Evolutionary conservation across 2,329 filamentous ascomycete species (phyloP).

Genomic region (Coniochaeta hoffmannii): DNA sequence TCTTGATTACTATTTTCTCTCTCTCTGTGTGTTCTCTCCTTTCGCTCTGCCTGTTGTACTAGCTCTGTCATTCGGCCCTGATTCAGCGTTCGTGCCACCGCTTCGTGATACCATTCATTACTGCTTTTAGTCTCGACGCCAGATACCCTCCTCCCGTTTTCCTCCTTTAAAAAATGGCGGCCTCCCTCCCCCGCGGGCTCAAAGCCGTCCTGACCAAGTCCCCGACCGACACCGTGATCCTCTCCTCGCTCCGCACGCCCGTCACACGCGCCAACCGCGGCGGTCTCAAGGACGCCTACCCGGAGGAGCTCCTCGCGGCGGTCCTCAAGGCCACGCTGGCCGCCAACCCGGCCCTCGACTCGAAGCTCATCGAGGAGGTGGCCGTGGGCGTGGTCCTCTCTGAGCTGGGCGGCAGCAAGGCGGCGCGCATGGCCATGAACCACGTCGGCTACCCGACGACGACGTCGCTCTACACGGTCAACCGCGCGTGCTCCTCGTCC

Average conservation of each 20-base stretch:
- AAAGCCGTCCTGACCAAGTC: conserved; percentile 70
- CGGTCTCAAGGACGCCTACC: conserved; percentile 77
- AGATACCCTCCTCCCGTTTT: neutral
- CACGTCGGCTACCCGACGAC: conserved; percentile 69
- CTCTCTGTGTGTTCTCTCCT: neutral
- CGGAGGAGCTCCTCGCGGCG: conserved; percentile 74
- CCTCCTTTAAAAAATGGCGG: conserved; percentile 27
- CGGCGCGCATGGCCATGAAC: conserved; percentile 82
- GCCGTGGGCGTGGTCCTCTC: conserved; percentile 84
- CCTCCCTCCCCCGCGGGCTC: conserved; percentile 53
- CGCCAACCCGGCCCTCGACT: conserved; percentile 65
- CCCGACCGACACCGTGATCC: conserved; percentile 76
- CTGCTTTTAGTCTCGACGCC: neutral
- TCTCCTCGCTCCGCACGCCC: conserved; percentile 84
- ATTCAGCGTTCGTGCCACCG: neutral
- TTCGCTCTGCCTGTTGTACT: neutral
- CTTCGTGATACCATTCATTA: neutral
- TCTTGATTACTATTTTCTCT: neutral
- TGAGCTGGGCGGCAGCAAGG: conserved; percentile 85
- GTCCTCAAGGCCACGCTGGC: conserved; percentile 62
- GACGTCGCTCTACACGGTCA: conserved; percentile 78
- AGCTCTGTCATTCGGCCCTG: neutral
- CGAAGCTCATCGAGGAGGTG: conserved; percentile 67
- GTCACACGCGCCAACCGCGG: conserved; percentile 80
- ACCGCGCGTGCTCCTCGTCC: conserved; percentile 76